Base-by-base conservation (phyloP, 768 basidiomycete species). In the Strobilomyces dryophilus region DNA sequence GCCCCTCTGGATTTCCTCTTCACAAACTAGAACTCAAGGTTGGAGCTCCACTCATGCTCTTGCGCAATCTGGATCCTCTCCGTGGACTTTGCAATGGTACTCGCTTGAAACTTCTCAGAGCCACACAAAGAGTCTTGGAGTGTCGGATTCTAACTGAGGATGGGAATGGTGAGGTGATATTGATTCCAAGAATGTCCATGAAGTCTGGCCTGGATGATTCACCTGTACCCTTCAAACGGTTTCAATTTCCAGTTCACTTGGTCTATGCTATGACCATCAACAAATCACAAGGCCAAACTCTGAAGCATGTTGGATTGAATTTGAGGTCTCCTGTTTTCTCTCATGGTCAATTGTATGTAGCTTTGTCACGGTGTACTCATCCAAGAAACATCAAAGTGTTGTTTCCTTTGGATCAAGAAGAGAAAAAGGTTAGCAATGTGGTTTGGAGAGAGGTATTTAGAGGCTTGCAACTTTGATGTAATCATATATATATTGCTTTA, bases 261-360 rank as follows among this genome's bases (percentile, higher is more conserved):
- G 70, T 66, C 2, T 74, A 70, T 67, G 66, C 67, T 0, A 71
- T 74, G 68, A 66, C 71, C 0, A 71, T 74, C 57, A 73, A 74
- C 62, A 74, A 75, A 36, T 53, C 66, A 12, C 71, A 74, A 64
- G 74, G 73, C 1, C 73, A 75, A 42, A 68, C 64, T 9, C 1
- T 49, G 10, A 34, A 34, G 14, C 40, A 49, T 42, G 40, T 49
- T 42, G 49, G 45, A 8, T 3, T 73, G n/a, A 66, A 75, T 37
- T 55, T 75, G 8, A 46, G 60, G 0, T 40, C 43, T 2, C 46
- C 63, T 35, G 15, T 49, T 20, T 37, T 32, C 31, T 45, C 44
- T 45, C 31, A 49, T 41, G 48, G 39, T 15, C 48, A 49, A 32
- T 10, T 49, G 4, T 49, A 49, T 49, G 20, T 49, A 8, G 48